Evolutionary conservation across 2,329 filamentous ascomycete genomes (phyloP), one percentile per base, ranked within the genome.

Genomic region (Curvularia sp.): DNA sequence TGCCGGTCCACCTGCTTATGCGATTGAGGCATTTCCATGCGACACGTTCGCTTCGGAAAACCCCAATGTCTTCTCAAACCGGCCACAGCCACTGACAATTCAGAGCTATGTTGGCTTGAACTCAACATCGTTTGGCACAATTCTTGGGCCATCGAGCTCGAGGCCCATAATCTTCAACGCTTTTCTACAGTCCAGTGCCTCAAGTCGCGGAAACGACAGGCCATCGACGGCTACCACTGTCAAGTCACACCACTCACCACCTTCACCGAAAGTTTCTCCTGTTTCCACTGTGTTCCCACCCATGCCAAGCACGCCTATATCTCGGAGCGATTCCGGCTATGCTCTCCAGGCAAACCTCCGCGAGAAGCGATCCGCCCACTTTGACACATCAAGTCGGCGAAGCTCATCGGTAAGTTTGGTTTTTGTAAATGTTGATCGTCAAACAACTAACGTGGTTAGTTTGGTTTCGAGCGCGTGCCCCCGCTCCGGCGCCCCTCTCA

Each of bases 341-440:
- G 91, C 92, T 35, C 82, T 97, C 55, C 89, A 93, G 62, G 88
- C 91, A 18, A 96, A 92, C 4, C 82, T 99, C 57, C 88, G 93
- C 31, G 95, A 98, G 79, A 99, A 98, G 81, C 87, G 94, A 51
- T 98, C 95, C 3, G 93, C 91, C 1, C 92, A 97, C 75, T 97
- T 98, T 67, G 91, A 95, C 70, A 87, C 89, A 56, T 78, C 82
- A 64, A 90, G 90, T n/a, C 87, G 93, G 59, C 87, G 94, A 65
- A 97, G 93, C 80, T 96, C 93, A n/a, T 96, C 93, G 63, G 80
- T 82, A 75, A 69, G 72, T 68, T 67, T 66, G 50, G 57, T 48
- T 55, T 55, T 15, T 59, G 42, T 24, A 65, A 49, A 20, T 53
- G 35, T 6, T 31, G 50, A 20, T 60, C 38, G 52, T 50, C 49